These are phyloP conservation scores for Penicillium sclerotiorum DNA, from an alignment of 2,329 filamentous ascomycete species.

Conservation along the genomic window DNA sequence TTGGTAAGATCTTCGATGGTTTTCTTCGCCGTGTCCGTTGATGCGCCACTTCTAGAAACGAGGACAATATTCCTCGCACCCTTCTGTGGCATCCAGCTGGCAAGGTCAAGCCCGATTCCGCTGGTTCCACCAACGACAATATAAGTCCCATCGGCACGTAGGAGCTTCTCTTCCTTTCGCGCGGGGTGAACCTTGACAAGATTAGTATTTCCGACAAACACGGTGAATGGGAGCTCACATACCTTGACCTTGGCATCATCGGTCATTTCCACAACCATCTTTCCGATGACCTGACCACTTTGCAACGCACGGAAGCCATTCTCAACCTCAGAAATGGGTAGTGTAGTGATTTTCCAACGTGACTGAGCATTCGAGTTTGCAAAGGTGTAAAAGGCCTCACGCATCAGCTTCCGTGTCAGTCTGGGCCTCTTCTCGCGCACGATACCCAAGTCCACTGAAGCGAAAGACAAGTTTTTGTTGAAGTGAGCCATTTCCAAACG, in stretches of 20 bases:
- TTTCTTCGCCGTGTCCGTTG: slow-evolving; percentile 19
- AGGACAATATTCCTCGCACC: slow-evolving; percentile 59
- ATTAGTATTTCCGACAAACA: slow-evolving; percentile 1
- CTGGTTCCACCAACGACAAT: slow-evolving; percentile 61
- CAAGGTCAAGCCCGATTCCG: slow-evolving; percentile 59
- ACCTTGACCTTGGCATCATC: slow-evolving; percentile 28
- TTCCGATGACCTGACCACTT: slow-evolving; percentile 27
- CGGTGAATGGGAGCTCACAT: background rate
- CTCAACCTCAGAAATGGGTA: slow-evolving; percentile 27
- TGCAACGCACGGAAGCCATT: slow-evolving; percentile 29
- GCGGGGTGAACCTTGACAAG: slow-evolving; percentile 20
- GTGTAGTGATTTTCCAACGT: slow-evolving; percentile 21
- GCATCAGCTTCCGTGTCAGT: slow-evolving; percentile 23
- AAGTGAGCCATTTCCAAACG: slow-evolving; percentile 53
- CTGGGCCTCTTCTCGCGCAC: slow-evolving; percentile 28
- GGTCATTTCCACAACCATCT: slow-evolving; percentile 26
- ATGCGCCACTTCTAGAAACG: slow-evolving; percentile 50
- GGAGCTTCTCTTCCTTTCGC: slow-evolving; percentile 20
- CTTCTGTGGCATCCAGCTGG: slow-evolving; percentile 51
- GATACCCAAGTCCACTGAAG: slow-evolving; percentile 44
- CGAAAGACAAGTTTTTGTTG: slow-evolving; percentile 46
- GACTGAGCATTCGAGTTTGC: slow-evolving; percentile 12
- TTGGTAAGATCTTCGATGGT: slow-evolving; percentile 16
- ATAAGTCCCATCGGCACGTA: slow-evolving; percentile 49
- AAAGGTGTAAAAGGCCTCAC: slow-evolving; percentile 26